These are phyloP conservation scores for Bipolaris oryzae DNA, from an alignment of 2,329 filamentous ascomycete species.

Conservation along the genomic window DNA sequence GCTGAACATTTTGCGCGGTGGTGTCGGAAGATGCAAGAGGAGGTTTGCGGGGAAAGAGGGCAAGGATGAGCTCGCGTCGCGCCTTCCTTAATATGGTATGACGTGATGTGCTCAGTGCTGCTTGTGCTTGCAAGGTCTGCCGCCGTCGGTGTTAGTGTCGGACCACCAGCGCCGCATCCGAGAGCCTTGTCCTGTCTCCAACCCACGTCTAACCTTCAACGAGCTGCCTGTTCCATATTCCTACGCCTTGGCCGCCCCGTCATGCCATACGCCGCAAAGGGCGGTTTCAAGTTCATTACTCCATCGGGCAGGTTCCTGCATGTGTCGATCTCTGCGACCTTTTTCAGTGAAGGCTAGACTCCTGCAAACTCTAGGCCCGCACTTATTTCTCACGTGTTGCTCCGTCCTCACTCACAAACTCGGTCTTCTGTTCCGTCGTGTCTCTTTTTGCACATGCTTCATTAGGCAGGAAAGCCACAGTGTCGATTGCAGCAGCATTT, in stretches of 20 bases:
- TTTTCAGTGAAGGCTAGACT: not conserved
- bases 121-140: constrained; percentile 4
- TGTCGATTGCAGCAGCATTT: not conserved
- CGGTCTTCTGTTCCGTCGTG: not conserved
- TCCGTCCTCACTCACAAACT: not conserved
- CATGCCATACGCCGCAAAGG: not conserved
- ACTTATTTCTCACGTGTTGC: not conserved
- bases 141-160: not conserved
- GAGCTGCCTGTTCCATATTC: not conserved
- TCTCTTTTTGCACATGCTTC: not conserved
- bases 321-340: not conserved
- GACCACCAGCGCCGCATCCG: not conserved
- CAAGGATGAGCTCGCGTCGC: constrained; percentile 17
- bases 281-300: not conserved
- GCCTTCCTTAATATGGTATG: constrained; percentile 32
- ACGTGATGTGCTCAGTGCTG: constrained; percentile 22
- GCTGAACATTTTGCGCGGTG: constrained; percentile 30
- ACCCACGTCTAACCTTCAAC: not conserved
- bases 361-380: not conserved
- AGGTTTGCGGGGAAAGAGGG: constrained; percentile 28
- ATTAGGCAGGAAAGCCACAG: not conserved
- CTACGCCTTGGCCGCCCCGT: not conserved
- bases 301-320: not conserved
- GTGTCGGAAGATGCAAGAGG: constrained; percentile 12
- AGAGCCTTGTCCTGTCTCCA: not conserved